These are phyloP conservation scores for Penicillium sp. DNA, from an alignment of 2,329 filamentous ascomycete genomes.

Conservation along the genomic window DNA sequence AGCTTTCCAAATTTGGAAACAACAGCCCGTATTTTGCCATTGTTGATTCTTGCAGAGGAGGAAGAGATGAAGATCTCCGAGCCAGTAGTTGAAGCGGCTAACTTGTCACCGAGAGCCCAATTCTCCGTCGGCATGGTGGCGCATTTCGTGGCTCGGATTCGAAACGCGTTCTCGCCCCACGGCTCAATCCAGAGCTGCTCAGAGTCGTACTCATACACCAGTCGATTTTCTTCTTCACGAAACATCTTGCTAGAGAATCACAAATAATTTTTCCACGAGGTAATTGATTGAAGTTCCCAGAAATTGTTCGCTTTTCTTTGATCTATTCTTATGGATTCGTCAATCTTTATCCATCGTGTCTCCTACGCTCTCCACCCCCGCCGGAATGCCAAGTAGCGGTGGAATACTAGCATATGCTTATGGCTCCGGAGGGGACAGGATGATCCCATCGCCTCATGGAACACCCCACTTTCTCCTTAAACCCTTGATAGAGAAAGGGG, in stretches of 20 bases:
- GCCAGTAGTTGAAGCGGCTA: background rate
- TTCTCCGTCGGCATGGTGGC: conserved; percentile 39
- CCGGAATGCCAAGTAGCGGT: conserved; percentile 2
- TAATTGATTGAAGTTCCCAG: background rate
- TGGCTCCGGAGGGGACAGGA: no score
- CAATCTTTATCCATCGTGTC: background rate
- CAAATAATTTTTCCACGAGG: background rate
- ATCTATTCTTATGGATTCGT: background rate
- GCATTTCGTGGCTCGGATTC: conserved; percentile 42
- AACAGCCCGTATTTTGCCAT: conserved; percentile 55
- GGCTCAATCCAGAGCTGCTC: conserved; percentile 44
- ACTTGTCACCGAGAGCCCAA: conserved; percentile 38
- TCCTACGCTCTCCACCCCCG: background rate
- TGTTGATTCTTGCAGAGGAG: conserved; percentile 48
- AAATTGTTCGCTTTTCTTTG: background rate
- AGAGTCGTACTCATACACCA: conserved; percentile 43
- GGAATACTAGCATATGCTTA: background rate
- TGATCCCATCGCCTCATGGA: no score
- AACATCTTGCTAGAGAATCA: background rate
- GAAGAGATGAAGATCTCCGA: background rate
- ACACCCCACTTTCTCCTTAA: no score
- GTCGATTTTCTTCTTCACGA: conserved; percentile 31
- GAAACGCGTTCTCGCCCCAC: conserved; percentile 44
- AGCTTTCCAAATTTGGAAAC: conserved; percentile 57
- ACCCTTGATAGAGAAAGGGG: no score